These are phyloP conservation scores for Candida arabinofermentans DNA, from an alignment of 805 yeast genomes.

Conservation along the genomic window DNA sequence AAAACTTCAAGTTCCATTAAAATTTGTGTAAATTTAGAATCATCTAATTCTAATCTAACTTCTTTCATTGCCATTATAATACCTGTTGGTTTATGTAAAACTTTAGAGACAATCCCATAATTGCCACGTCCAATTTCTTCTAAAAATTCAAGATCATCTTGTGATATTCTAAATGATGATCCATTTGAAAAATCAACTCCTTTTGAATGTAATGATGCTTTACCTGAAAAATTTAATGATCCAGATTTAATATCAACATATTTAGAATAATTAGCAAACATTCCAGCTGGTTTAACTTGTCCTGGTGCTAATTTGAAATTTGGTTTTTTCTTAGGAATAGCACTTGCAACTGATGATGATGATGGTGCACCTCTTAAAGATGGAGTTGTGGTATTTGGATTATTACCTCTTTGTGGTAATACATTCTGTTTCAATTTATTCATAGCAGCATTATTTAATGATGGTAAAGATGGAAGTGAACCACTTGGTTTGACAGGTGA, in stretches of 20 bases:
- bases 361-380: conserved; percentile 17
- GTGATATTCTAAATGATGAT: conserved; percentile 76
- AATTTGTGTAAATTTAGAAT: conserved; percentile 88
- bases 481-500: no score
- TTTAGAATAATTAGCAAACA: conserved; percentile 80
- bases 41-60: conserved; percentile 88
- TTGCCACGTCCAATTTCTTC: conserved; percentile 95
- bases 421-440: conserved; percentile 20
- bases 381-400: no score
- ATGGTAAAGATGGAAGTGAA: no score
- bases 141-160: conserved; percentile 76
- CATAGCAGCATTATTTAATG: conserved; percentile 4
- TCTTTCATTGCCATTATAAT: conserved; percentile 97
- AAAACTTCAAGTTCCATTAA: conserved; percentile 93
- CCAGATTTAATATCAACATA: conserved; percentile 92
- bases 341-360: conserved; percentile 21
- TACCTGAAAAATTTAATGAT: conserved; percentile 85
- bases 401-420: conserved; percentile 24
- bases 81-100: conserved; percentile 87
- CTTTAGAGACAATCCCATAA: conserved; percentile 94
- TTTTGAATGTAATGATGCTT: conserved; percentile 84
- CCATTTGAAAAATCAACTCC: conserved; percentile 93
- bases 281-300: conserved; percentile 43
- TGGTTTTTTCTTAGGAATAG: conserved; percentile 18
- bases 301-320: conserved; percentile 23